Evolutionary conservation across 495 filamentous ascomycete genomes (phyloP), one percentile per base, ranked within the genome.

Genomic region (Lophiotrema nucula): DNA sequence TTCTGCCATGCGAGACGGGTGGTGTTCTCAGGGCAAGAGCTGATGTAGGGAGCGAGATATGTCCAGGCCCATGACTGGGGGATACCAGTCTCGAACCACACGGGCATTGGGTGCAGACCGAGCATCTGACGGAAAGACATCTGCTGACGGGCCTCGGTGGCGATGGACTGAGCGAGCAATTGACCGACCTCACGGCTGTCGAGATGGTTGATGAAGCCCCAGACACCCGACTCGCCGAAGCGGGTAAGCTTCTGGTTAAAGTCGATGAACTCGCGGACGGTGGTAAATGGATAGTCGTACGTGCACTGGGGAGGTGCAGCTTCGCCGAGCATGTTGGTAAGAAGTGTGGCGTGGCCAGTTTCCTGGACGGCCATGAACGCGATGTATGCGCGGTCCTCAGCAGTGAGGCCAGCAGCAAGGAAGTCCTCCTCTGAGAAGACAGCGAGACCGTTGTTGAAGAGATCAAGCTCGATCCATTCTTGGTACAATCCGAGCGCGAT

Each of bases 31-130:
- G 90, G 89, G 69, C 91, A 96, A 12, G 78, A 83, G 44, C 81
- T 85, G 72, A 96, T 92, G 69, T 89, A 91, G 0, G 88, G 91
- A 0, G 91, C 89, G 28, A 96, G 77, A 10, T 89, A 77, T 0
- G 89, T 85, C 91, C 91, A 95, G 1, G 86, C 82, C 88, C 91
- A 95, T 0, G 85, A 88, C 68, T 95, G 90, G 0, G 89, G 89
- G 18, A 91, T 81, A 22, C 88, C 88, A 10, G 82, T 78, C 70
- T 90, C 82, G 69, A 92, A 92, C 87, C 87, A 95, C 2, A 87
- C 88, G 0, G 88, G 85, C 86, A 89, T 90, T 2, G 90, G 88
- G 72, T 88, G 88, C 21, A 95, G 81, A 23, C 89, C 90, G 25
- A 83, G 79, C 71, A 95, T 88, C 61, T 95, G 89, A 21, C 90